Evolutionary conservation across 176 grass and related monocot genomes (phyloP).

Genomic region (Oryza meridionalis): DNA sequence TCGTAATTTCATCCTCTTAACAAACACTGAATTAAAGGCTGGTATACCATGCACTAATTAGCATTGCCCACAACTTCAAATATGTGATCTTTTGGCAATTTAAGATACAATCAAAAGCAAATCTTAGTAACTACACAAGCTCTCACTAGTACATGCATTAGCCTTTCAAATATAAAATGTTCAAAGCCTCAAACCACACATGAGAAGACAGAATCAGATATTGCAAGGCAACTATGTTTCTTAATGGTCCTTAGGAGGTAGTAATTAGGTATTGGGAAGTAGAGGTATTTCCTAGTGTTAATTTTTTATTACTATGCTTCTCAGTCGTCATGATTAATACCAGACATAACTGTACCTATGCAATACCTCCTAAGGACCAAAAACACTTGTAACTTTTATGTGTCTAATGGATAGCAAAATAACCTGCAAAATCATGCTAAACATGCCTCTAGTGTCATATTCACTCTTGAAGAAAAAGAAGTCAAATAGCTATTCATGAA

Average conservation of each 20-base stretch:
- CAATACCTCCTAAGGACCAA: neutral
- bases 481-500: neutral
- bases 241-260: neutral
- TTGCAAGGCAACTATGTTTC: conserved; percentile 1
- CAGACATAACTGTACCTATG: neutral
- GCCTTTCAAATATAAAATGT: neutral
- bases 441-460: conserved; percentile 1
- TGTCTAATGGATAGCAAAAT: neutral
- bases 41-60: conserved; percentile 4
- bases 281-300: neutral
- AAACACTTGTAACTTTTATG: neutral
- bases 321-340: neutral
- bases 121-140: neutral
- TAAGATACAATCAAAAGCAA: neutral
- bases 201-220: conserved; percentile 18
- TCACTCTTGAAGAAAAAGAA: neutral
- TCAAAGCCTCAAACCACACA: neutral
- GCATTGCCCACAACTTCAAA: conserved; percentile 2
- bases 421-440: conserved; percentile 11
- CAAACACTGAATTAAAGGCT: conserved; percentile 21
- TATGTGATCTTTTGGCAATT: conserved; percentile 6
- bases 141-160: conserved; percentile 15
- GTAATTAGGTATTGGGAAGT: neutral
- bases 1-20: neutral
- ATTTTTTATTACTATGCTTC: neutral